A percentile compares a stretch with the other conserved stretches of the same genome.
Conservation (phyloP, 208 protist genomes). For the Acanthamoeba quina region DNA sequence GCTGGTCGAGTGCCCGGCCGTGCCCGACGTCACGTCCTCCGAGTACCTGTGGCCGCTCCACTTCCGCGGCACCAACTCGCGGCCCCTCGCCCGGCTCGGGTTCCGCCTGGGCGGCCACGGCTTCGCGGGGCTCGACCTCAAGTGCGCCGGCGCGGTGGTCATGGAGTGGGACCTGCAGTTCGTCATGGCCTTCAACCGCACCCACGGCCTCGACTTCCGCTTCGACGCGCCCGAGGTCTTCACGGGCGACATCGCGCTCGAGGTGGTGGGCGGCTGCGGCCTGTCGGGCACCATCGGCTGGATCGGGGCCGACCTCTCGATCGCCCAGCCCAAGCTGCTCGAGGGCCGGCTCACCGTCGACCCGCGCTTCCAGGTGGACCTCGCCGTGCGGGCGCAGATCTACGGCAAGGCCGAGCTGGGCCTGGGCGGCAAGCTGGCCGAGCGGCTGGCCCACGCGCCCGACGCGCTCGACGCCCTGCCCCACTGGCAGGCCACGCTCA, state of each 20-base stretch:
- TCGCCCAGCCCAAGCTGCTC: slow-evolving; percentile 25
- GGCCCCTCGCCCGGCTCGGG: neutral
- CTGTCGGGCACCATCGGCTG: slow-evolving; percentile 38
- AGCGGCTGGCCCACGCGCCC: slow-evolving; percentile 47
- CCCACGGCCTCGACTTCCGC: slow-evolving; percentile 47
- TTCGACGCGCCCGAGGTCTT: slow-evolving; percentile 1
- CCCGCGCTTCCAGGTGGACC: neutral
- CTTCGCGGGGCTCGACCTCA: slow-evolving; percentile 2
- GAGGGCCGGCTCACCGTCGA: slow-evolving; percentile 30
- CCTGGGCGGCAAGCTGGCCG: slow-evolving; percentile 38
- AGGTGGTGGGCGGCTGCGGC: neutral
- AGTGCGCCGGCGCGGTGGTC: neutral
- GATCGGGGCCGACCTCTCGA: slow-evolving; percentile 27
- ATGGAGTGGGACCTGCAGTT: slow-evolving; percentile 1
- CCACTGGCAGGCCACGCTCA: slow-evolving; percentile 69
- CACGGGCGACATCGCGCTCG: neutral
- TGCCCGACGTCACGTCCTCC: neutral
- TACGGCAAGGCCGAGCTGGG: slow-evolving; percentile 9
- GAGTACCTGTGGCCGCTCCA: slow-evolving; percentile 48
- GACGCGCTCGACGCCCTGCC: slow-evolving; percentile 56
- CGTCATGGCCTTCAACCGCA: slow-evolving; percentile 26
- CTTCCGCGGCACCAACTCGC: neutral
- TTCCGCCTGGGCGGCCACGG: slow-evolving; percentile 55
- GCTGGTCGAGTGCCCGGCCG: neutral
- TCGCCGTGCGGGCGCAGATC: neutral